Conservation (phyloP, 805 yeast species). For the Nakazawaea wyomingensis region DNA sequence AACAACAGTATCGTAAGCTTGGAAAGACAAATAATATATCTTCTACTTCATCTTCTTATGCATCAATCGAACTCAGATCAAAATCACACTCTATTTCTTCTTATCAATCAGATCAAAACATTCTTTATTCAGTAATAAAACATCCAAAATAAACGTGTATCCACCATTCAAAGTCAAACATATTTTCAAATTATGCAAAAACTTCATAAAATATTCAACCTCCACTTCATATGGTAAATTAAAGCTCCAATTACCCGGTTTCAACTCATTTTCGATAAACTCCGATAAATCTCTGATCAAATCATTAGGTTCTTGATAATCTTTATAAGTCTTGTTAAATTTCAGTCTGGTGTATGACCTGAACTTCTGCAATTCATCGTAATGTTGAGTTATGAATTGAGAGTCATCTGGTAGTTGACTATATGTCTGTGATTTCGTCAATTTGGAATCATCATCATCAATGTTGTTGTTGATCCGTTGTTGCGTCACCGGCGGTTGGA, state of each 20-base stretch:
- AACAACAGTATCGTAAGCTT: no score
- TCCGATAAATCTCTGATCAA: constrained; percentile 34
- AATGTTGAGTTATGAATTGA: constrained; percentile 44
- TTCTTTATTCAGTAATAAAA: constrained; percentile 44
- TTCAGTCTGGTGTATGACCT: constrained; percentile 20
- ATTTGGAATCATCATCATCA: background rate
- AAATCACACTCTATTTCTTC: no score
- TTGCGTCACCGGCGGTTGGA: background rate
- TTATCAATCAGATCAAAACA: constrained; percentile 40
- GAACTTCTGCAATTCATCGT: constrained; percentile 33
- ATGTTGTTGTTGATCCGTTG: background rate
- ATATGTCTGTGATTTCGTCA: constrained; percentile 21
- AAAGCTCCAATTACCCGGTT: constrained; percentile 7
- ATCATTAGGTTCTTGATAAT: constrained; percentile 33
- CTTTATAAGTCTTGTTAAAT: constrained; percentile 27
- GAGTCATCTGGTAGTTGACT: constrained; percentile 51
- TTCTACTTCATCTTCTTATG: no score
- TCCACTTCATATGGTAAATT: constrained; percentile 7
- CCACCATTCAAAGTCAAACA: constrained; percentile 52
- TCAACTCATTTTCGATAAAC: constrained; percentile 24
- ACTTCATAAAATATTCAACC: constrained; percentile 23
- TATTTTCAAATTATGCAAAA: constrained; percentile 36
- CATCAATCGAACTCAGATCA: no score
- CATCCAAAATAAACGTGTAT: constrained; percentile 52
- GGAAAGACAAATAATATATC: no score